phyloP scores from a whole-genome alignment of 805 yeast species.

The Schwanniomyces sp. region DNA sequence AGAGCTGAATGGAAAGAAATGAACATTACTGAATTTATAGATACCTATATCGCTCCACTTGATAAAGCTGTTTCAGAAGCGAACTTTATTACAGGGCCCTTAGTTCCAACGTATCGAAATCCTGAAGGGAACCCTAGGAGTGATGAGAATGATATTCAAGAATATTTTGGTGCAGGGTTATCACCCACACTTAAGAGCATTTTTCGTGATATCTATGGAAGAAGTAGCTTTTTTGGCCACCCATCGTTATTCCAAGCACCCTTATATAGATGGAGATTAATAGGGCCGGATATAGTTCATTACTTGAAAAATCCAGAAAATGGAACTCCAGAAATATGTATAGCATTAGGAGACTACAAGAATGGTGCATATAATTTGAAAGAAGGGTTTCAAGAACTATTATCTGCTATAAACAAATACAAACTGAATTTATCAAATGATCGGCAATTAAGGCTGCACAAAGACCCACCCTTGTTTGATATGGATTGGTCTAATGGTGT shows the following conservation, averaged over 20 bases:
- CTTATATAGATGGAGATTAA: not conserved
- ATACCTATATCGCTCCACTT: no score
- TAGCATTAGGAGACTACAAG: slow-evolving; percentile 2
- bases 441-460: no score
- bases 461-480: not conserved
- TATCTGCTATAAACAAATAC: not conserved
- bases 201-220: no score
- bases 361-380: not conserved
- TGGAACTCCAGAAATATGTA: not conserved
- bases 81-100: no score
- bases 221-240: no score
- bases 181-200: no score
- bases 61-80: no score
- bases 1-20: not conserved
- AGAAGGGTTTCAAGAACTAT: slow-evolving; percentile 2
- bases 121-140: no score
- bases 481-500: not conserved
- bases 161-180: no score
- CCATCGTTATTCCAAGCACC: not conserved
- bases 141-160: no score
- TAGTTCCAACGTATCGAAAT: no score
- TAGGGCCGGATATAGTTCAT: slow-evolving; percentile 1
- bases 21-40: no score
- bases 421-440: not conserved
- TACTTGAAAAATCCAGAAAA: not conserved